Evolutionary conservation across 495 filamentous ascomycete species (phyloP).

Genomic region (Venustampulla echinocandica): DNA sequence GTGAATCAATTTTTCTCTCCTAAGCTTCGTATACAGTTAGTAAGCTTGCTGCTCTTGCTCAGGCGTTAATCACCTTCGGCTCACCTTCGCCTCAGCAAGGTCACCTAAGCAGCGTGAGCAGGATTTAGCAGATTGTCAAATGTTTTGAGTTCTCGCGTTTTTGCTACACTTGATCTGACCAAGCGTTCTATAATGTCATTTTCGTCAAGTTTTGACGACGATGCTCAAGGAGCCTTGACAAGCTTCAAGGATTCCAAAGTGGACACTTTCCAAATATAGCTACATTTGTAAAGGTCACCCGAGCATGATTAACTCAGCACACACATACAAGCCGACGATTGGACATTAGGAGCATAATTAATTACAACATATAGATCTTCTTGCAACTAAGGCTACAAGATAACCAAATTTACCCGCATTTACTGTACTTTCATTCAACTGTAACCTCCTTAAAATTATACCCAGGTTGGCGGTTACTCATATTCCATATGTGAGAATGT

Average conservation of each 20-base stretch:
- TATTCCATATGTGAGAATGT: background rate
- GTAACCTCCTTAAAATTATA: background rate
- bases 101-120: background rate
- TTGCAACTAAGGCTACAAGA: background rate
- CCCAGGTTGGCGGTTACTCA: background rate
- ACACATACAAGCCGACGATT: background rate
- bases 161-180: background rate
- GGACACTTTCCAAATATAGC: background rate
- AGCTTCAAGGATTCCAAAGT: background rate
- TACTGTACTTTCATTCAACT: background rate
- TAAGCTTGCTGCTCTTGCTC: no score
- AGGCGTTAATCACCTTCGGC: no score
- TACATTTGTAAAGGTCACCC: background rate
- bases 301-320: background rate
- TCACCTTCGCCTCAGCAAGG: background rate
- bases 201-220: no score
- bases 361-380: background rate
- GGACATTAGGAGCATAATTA: background rate
- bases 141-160: background rate
- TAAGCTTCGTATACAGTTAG: no score
- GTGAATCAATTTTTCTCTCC: no score
- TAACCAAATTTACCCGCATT: background rate
- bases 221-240: background rate
- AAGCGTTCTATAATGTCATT: background rate
- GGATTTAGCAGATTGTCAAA: background rate